Evolutionary conservation across 2,329 filamentous ascomycete genomes (phyloP).

Genomic region (Diaporthe helianthi): DNA sequence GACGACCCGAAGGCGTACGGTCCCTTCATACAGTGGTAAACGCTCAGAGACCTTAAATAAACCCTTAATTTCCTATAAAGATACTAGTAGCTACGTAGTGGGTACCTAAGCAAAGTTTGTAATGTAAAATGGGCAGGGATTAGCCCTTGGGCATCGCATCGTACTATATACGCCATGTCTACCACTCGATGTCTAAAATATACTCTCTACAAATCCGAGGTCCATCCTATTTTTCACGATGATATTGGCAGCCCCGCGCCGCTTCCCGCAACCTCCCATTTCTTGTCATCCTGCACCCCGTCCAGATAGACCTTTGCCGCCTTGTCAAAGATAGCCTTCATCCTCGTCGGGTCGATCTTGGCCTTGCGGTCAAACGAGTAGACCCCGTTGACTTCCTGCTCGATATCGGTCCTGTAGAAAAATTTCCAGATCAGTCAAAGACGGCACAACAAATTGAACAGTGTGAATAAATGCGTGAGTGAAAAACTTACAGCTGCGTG

Average conservation of each 20-base stretch:
- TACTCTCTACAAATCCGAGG: background rate
- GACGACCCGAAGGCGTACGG: too few species aligned
- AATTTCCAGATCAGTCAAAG: conserved; percentile 32
- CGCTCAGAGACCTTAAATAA: too few species aligned
- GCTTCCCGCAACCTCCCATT: conserved; percentile 13
- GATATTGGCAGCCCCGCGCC: conserved; percentile 6
- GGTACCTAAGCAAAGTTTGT: too few species aligned
- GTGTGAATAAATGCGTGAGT: background rate
- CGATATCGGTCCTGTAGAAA: conserved; percentile 62
- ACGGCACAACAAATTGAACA: background rate
- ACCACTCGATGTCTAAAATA: background rate
- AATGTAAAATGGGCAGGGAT: background rate
- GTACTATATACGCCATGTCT: background rate
- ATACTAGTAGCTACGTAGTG: too few species aligned
- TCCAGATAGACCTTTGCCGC: conserved; percentile 54
- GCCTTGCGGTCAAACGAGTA: conserved; percentile 68
- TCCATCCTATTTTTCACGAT: background rate
- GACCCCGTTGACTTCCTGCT: conserved; percentile 73
- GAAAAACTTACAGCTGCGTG: conserved; percentile 64
- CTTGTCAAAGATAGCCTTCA: conserved; percentile 64
- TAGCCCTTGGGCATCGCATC: background rate
- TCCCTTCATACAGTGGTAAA: too few species aligned
- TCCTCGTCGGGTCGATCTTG: conserved; percentile 64
- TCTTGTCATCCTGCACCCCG: conserved; percentile 18
- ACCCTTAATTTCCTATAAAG: too few species aligned